Conservation (phyloP, 192 early-diverging fungal species). For the Coemansia sp. region DNA sequence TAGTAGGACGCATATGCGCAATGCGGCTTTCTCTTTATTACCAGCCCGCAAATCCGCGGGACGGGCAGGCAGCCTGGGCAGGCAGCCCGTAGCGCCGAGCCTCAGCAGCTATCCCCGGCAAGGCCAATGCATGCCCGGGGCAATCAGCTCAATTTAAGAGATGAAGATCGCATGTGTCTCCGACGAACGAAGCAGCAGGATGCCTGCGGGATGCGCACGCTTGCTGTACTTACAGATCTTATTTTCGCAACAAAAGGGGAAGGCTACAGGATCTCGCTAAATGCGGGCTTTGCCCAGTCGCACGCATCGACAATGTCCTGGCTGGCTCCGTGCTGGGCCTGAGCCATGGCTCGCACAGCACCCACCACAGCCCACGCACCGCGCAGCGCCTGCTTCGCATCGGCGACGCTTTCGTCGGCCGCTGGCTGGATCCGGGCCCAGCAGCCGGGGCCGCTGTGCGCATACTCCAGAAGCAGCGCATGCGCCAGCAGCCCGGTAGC, state of each 20-base stretch:
- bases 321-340: slow-evolving; percentile 10
- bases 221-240: too few species aligned
- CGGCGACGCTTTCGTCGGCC: slow-evolving; percentile 23
- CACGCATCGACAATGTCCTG: slow-evolving; percentile 13
- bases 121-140: too few species aligned
- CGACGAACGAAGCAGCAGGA: too few species aligned
- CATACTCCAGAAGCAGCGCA: slow-evolving; percentile 30
- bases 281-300: slow-evolving; percentile 29
- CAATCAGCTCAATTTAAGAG: too few species aligned
- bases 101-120: too few species aligned
- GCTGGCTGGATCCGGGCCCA: slow-evolving; percentile 19
- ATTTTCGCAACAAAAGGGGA: background rate
- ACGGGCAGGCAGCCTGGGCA: too few species aligned
- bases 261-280: slow-evolving; percentile 13
- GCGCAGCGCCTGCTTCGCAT: slow-evolving; percentile 18
- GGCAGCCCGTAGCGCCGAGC: too few species aligned
- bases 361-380: slow-evolving; percentile 20
- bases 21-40: too few species aligned
- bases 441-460: slow-evolving; percentile 19
- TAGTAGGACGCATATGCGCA: too few species aligned
- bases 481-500: slow-evolving; percentile 34
- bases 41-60: too few species aligned
- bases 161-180: too few species aligned
- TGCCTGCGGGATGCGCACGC: too few species aligned
- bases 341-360: slow-evolving; percentile 35